Percentiles rank a stretch among this genome's conserved stretches.
Conservation (phyloP, 768 basidiomycete species). For the Podaxis pistillaris region DNA sequence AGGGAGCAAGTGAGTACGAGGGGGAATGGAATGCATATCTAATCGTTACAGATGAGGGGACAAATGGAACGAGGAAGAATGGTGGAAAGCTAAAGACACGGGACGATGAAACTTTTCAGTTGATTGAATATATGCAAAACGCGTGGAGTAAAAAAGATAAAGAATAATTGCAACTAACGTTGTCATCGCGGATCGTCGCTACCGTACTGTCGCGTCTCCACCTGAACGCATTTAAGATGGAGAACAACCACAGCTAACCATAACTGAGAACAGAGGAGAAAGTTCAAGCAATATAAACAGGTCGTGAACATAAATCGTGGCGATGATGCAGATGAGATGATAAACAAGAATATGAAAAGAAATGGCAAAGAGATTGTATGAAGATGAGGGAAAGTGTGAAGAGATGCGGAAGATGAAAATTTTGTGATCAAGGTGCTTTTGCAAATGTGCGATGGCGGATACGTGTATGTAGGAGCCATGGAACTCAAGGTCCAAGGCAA, state of each 20-base stretch:
- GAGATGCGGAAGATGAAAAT: constrained; percentile 14
- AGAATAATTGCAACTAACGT: constrained; percentile 17
- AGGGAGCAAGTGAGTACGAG: constrained; percentile 28
- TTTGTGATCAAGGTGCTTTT: background rate
- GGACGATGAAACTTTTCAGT: background rate
- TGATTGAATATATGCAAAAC: constrained; percentile 9
- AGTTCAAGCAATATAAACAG: constrained; percentile 19
- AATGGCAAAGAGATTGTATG: constrained; percentile 20
- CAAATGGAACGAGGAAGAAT: constrained; percentile 18
- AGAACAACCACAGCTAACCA: constrained; percentile 2
- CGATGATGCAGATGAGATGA: constrained; percentile 16
- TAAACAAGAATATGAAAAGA: constrained; percentile 14
- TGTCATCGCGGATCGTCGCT: constrained; percentile 13
- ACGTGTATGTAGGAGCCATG: background rate
- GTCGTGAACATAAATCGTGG: constrained; percentile 17
- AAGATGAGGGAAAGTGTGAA: constrained; percentile 24
- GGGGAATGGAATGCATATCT: constrained; percentile 55
- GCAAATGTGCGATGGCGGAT: background rate
- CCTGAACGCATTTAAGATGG: background rate
- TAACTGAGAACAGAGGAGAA: constrained; percentile 2
- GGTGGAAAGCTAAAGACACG: background rate
- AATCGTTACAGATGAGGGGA: constrained; percentile 60
- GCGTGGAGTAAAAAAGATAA: constrained; percentile 16
- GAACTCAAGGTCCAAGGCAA: constrained; percentile 8
- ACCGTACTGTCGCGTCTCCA: constrained; percentile 4